Evolutionary conservation across 768 basidiomycete species (phyloP).

Genomic region (Leccinum pellstonianum): DNA sequence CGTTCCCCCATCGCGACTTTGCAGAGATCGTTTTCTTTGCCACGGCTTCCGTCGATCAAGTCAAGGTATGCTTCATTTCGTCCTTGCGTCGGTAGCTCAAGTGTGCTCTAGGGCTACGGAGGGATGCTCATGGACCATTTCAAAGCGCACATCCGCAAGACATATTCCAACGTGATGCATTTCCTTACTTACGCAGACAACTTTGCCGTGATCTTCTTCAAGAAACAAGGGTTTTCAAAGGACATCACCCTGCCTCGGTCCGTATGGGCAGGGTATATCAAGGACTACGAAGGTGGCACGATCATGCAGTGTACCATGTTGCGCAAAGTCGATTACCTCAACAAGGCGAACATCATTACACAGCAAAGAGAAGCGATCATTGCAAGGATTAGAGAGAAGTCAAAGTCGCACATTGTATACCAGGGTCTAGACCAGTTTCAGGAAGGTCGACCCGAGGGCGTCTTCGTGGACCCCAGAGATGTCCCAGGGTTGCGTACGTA

Average conservation of each 20-base stretch:
- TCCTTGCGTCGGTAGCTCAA: constrained; percentile 1
- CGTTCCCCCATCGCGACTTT: constrained; percentile 92
- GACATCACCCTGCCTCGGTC: constrained; percentile 91
- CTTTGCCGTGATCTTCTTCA: constrained; percentile 98
- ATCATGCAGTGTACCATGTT: constrained; percentile 99
- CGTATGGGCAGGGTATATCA: constrained; percentile 98
- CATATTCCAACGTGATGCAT: constrained; percentile 86
- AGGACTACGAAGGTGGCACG: constrained; percentile 98
- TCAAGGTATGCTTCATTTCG: constrained; percentile 63
- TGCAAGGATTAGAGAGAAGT: constrained; percentile 82
- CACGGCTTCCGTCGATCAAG: constrained; percentile 93
- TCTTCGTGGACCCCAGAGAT: constrained; percentile 66
- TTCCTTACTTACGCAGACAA: constrained; percentile 99
- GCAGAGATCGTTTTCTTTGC: constrained; percentile 99
- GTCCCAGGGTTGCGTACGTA: constrained; percentile 84
- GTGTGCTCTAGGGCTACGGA: constrained; percentile 79
- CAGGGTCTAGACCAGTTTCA: constrained; percentile 77
- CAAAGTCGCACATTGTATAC: constrained; percentile 83
- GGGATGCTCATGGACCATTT: constrained; percentile 98
- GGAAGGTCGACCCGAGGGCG: constrained; percentile 48
- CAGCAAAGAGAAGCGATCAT: constrained; percentile 89
- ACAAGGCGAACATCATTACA: constrained; percentile 71
- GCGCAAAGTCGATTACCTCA: constrained; percentile 86
- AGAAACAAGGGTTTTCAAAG: constrained; percentile 98
- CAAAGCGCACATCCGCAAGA: constrained; percentile 85